Conservation (phyloP, 257 asterid species). For the Fraxinus americana region DNA sequence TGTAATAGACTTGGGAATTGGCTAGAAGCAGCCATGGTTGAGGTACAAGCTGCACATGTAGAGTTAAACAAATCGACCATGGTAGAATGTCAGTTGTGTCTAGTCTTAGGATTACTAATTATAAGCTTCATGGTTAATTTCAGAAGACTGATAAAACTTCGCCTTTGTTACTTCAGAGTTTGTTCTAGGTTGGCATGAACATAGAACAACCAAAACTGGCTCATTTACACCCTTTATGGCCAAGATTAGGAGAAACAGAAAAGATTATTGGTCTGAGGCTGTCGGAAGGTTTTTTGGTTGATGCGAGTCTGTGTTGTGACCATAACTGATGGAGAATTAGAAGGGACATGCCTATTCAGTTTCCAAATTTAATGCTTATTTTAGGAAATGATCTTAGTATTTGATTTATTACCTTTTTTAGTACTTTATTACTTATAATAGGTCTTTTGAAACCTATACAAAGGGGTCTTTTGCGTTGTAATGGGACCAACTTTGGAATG, state of each 20-base stretch:
- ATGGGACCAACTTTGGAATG: too few species aligned
- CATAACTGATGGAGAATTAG: neutral
- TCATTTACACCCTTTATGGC: neutral
- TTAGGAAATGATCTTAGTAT: too few species aligned
- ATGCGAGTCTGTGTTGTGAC: neutral
- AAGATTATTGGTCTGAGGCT: neutral
- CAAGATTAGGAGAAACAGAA: neutral
- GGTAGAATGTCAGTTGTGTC: neutral
- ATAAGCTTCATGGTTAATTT: neutral
- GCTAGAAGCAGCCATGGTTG: neutral
- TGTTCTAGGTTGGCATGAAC: neutral
- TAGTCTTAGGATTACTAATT: neutral
- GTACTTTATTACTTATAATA: too few species aligned
- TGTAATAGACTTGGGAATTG: neutral
- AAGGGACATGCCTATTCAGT: too few species aligned
- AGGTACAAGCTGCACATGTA: neutral
- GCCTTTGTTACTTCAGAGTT: neutral
- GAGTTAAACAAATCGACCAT: neutral
- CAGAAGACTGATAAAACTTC: neutral
- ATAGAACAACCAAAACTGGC: neutral
- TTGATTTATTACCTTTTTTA: too few species aligned
- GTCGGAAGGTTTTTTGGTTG: neutral
- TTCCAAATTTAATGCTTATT: too few species aligned
- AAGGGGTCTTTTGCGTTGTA: too few species aligned
- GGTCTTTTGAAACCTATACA: too few species aligned